A percentile compares a stretch with the other conserved stretches of the same genome.
Evolutionary conservation across 257 asterid species (phyloP).

Genomic region (Jaltomata sinuosa): DNA sequence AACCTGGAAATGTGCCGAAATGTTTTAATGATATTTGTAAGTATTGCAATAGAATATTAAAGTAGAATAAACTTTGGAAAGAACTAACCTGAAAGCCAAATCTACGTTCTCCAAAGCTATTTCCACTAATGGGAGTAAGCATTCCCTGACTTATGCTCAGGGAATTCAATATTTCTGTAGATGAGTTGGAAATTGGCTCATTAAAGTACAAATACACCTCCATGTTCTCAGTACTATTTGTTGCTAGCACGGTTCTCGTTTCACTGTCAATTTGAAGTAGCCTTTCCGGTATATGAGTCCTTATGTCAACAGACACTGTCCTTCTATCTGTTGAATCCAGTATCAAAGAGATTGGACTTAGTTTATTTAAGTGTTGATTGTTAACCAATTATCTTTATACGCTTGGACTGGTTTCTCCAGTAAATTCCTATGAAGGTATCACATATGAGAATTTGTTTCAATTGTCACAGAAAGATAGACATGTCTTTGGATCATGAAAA

Average conservation of each 20-base stretch:
- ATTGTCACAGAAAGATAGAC: background rate
- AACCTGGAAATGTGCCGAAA: constrained; percentile 33
- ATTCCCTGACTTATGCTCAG: constrained; percentile 57
- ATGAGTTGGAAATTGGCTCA: constrained; percentile 70
- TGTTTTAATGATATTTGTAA: background rate
- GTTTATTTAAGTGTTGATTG: background rate
- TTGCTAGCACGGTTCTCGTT: constrained; percentile 65
- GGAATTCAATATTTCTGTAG: constrained; percentile 59
- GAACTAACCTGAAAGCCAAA: constrained; percentile 76
- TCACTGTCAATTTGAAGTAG: constrained; percentile 52
- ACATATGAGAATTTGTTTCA: background rate
- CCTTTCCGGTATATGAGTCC: constrained; percentile 79
- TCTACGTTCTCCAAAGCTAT: constrained; percentile 65
- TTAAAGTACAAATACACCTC: constrained; percentile 68
- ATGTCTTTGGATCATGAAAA: background rate
- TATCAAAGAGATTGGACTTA: background rate
- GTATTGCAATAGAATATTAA: background rate
- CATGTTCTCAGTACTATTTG: constrained; percentile 50
- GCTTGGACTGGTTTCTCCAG: background rate
- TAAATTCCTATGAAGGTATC: constrained; percentile 25
- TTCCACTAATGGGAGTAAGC: constrained; percentile 51
- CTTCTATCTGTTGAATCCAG: constrained; percentile 51
- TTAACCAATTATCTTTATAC: background rate
- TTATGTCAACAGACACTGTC: constrained; percentile 48
- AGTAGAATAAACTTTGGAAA: background rate